Conservation (phyloP, 345 rosid species). For the Citrus australasica region DNA sequence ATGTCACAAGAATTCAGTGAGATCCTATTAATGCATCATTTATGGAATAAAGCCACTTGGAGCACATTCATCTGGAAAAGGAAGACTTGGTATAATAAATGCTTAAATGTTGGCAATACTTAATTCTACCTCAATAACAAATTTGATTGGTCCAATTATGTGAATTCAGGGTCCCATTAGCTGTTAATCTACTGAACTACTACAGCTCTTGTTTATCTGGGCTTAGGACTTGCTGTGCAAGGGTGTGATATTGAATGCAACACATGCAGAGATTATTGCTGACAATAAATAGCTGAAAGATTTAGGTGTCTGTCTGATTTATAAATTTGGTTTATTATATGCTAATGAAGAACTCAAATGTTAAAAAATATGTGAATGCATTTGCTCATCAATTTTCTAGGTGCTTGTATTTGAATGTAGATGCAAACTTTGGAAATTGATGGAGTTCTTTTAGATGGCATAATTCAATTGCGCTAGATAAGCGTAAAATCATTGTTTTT, state of each 20-base stretch:
- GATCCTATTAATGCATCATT: not conserved
- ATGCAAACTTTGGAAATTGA: not conserved
- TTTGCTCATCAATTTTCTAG: not conserved
- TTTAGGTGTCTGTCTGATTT: not conserved
- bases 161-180: not conserved
- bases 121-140: not conserved
- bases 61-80: not conserved
- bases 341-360: not conserved
- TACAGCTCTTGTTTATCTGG: not conserved
- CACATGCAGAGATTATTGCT: not conserved
- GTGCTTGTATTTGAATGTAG: not conserved
- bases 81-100: not conserved
- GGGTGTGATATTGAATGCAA: not conserved
- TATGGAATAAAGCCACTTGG: not conserved
- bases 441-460: not conserved
- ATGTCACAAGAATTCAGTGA: not conserved
- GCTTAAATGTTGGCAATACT: not conserved
- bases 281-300: not conserved
- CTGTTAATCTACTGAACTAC: not conserved
- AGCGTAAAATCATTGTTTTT: not conserved
- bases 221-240: not conserved
- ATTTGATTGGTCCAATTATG: not conserved
- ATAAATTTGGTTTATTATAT: not conserved
- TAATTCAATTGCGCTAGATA: not conserved
- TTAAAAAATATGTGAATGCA: not conserved